Base-by-base conservation (phyloP, 768 basidiomycete genomes). In the Pluteus cervinus region DNA sequence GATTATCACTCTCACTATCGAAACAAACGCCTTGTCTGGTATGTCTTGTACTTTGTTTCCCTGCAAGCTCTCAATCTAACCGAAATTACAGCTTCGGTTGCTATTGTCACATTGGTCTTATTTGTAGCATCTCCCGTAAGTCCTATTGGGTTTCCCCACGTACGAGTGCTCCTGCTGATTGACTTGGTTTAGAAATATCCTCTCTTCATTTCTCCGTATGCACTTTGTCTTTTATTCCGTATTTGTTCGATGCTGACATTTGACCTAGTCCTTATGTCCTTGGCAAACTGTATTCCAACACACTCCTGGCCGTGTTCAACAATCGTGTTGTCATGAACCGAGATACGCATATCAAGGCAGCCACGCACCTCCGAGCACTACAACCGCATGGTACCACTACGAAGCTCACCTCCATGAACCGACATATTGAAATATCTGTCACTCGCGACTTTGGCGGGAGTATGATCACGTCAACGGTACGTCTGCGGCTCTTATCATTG, bases 271-370 rank as follows among this genome's bases (percentile, higher is more conserved):
- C 31, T 37, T 41, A 33, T 44, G 42, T 33, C 45, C 45, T 35
- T 46, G 15, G 15, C 40, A 25, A 10, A 14, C 9, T 7, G 23
- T 49, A 50, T 29, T 39, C 53, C 2, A 55, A 55, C 42, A 52
- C 54, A 3, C 43, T 55, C 17, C 39, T 55, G 11, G 46, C 53
- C 33, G 40, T 49, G 22, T 45, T 55, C 35, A 54, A 54, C 41
- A 45, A 50, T 37, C 49, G 58, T 34, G 45, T 34, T 9, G 12
- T 9, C n/a, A 29, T 51, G 12, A 40, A 47, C 29, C 25, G 33
- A 9, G 36, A 53, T 16, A 52, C 53, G 29, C 33, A 16, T 22
- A 33, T 30, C 9, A n/a, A n/a, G n/a, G n/a, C n/a, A n/a, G n/a
- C n/a, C n/a, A n/a, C n/a, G n/a, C n/a, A 23, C 6, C 12, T 26